Evolutionary conservation across 169 alveolate genomes (phyloP), one percentile per base, ranked within the genome.

Genomic region (Cryptosporidium andersoni): DNA sequence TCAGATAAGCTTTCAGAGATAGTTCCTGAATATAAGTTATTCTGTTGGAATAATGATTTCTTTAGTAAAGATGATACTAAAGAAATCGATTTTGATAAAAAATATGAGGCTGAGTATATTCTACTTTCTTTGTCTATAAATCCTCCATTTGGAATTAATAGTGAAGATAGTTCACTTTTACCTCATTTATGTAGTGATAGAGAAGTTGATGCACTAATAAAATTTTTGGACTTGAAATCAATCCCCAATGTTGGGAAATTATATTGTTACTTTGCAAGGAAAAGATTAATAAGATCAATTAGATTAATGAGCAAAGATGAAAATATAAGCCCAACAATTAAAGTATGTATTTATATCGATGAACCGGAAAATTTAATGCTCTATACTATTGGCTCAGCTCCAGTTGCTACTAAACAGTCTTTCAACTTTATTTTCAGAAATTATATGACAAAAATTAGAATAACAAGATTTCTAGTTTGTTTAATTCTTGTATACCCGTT

Each of bases 311-410:
- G 45, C 11, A 36, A 52, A 1, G 12, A 3, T n/a, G 37, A 55
- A 34, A 16, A 25, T 6, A 56, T 34, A 47, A n/a, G 55, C 45
- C 68, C 60, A 14, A 74, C 55, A 34, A 16, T 74, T 42, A 74
- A 58, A 64, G 40, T 74, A 9, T 63, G 55, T 16, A 16, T 60
- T 40, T 74, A 48, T 36, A 55, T 74, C 36, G 85, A 53, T 2
- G 85, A 74, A 52, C 85, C 85, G 12, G 85, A 74, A 58, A 74
- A 25, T 11, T 51, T 74, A 36, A 16, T 74, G 48, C 74, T 47
- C 60, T 43, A 55, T 14, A 74, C 85, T 2, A 43, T 58, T 60
- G 85, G 85, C 48, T 37, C 43, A 47, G 47, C 55, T 2, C 64
- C 85, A 1, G 16, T 74, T 36, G 67, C 40, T 9, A 58, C 43